Evolutionary conservation across 306 rosid species (phyloP), one percentile per base, ranked within the genome.

Genomic region (Biancaea sappan): DNA sequence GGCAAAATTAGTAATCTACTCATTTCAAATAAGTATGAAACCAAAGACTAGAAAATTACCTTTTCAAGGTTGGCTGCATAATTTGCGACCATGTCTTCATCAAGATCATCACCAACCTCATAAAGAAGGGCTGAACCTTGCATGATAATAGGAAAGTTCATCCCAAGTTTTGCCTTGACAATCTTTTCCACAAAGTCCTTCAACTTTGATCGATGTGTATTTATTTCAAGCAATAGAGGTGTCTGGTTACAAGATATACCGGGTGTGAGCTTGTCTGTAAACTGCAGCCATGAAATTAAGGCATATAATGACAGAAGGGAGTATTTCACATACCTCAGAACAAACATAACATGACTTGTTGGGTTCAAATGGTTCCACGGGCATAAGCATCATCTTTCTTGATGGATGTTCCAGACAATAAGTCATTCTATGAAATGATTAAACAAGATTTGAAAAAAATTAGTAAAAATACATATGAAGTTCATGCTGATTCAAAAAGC

Each of bases 51-150:
- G 41, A 72, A 77, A 26, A 18, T 41, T 69, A 95, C 99, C 99
- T 90, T 95, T 68, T 92, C 98, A 69, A 88, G 93, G 86, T 92
- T 92, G 40, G 98, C 91, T 37, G 84, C 81, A 76, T 92, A 95
- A 67, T 86, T 90, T 69, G 89, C 83, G 8, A 77, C 84, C 98
- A 92, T 87, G 79, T 70, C 87, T 0, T 84, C 86, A 69, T 95
- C 99, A 79, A 92, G 88, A 83, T 89, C 97, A 67, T 95, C 99
- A 51, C 99, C 99, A 59, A 87, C 89, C 86, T 95, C 99, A 74
- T 92, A 95, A 63, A 95, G 96, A 73, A 95, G 85, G 65, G 85
- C 78, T 21, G 96, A 16, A 34, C 92, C 88, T 41, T 87, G 88
- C 98, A 95, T 91, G 73, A 95, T 82, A 74, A 88, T 83, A 10